These are phyloP conservation scores for Pseudogymnoascus sp. DNA, from an alignment of 2,329 filamentous ascomycete species.

Conservation along the genomic window DNA sequence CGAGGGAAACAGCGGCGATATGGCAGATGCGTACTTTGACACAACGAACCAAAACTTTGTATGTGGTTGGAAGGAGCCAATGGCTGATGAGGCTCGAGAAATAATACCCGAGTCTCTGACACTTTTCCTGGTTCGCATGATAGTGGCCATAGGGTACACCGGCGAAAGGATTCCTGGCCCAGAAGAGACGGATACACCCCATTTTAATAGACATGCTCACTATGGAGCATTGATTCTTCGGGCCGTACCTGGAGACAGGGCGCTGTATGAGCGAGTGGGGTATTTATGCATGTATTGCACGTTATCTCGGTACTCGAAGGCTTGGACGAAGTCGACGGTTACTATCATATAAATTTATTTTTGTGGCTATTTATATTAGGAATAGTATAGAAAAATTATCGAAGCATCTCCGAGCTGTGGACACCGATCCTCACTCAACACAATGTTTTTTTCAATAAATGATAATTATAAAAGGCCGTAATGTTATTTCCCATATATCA, in stretches of 20 bases:
- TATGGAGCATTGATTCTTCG: background rate
- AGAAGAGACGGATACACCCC: background rate
- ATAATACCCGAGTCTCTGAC: background rate
- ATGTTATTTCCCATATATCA: background rate
- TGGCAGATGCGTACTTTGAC: background rate
- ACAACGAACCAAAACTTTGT: background rate
- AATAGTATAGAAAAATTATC: too few species aligned
- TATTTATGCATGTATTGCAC: background rate
- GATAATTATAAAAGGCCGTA: background rate
- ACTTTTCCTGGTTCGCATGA: background rate
- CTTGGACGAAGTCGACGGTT: background rate
- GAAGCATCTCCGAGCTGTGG: background rate
- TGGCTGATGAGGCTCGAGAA: background rate
- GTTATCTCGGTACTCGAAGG: background rate
- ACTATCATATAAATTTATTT: background rate
- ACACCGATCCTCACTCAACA: background rate
- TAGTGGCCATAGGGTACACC: background rate
- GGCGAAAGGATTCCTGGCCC: background rate
- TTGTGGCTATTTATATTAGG: too few species aligned
- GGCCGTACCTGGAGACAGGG: background rate
- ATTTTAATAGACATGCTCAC: background rate
- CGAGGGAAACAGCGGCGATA: background rate
- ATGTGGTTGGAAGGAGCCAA: background rate
- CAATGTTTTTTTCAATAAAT: background rate
- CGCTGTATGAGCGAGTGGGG: background rate